Evolutionary conservation across 73 alveolate species (phyloP).

Genomic region (Paramecium octaurelia): DNA sequence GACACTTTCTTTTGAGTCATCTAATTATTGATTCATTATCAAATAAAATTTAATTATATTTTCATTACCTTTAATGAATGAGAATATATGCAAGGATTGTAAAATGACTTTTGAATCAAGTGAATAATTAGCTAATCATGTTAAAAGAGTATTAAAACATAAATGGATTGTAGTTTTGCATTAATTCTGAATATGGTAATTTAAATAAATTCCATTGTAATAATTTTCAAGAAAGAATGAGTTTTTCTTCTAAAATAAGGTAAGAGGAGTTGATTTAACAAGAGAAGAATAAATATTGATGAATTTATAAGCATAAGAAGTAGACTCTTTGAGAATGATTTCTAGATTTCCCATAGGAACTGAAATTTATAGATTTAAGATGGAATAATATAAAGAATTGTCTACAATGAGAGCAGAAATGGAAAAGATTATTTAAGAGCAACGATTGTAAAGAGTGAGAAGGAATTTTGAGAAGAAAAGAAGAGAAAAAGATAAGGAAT

Average conservation of each 20-base stretch:
- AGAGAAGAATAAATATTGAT: constrained; percentile 81
- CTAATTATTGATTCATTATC: neutral
- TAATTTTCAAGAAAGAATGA: constrained; percentile 42
- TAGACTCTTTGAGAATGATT: constrained; percentile 74
- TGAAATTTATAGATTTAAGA: constrained; percentile 72
- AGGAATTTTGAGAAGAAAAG: constrained; percentile 75
- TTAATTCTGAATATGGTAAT: constrained; percentile 41
- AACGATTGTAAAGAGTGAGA: constrained; percentile 78
- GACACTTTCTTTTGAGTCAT: constrained; percentile 9
- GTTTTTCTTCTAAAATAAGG: constrained; percentile 46
- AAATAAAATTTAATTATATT: neutral
- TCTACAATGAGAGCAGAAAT: constrained; percentile 78
- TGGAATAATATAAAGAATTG: constrained; percentile 81
- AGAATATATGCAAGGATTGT: constrained; percentile 14
- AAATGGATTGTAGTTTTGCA: neutral
- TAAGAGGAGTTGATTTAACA: constrained; percentile 68
- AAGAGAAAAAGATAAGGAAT: constrained; percentile 68
- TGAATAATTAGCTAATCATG: constrained; percentile 56
- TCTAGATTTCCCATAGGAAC: constrained; percentile 75
- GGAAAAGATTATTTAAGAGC: constrained; percentile 79
- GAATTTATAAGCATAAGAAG: constrained; percentile 76
- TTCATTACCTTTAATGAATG: neutral
- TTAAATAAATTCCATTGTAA: constrained; percentile 43
- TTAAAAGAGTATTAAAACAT: constrained; percentile 42
- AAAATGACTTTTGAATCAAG: constrained; percentile 51